Base-by-base conservation (phyloP, 495 filamentous ascomycete species). In the Aspergillus mulundensis region DNA sequence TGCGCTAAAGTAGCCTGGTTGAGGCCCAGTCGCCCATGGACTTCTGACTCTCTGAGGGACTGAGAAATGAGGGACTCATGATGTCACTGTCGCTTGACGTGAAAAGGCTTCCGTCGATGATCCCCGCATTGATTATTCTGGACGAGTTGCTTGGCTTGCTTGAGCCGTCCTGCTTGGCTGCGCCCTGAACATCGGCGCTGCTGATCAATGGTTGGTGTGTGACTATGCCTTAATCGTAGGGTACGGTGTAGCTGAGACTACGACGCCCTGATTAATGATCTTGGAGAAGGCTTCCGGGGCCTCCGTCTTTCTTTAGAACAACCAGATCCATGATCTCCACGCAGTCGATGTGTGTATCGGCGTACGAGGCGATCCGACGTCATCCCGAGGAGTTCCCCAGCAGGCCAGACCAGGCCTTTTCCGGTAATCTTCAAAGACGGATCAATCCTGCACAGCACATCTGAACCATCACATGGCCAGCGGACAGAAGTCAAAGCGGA, bases 391-490 rank as follows among this genome's bases (percentile, higher is more conserved):
- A 24, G 30, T 36, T 36, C 34, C 15, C 25, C 18, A 28, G 14
- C 32, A 16, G 40, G 15, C 45, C 34, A 24, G 32, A 21, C 42
- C 43, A 46, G 38, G 39, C 44, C 34, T 30, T 41, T 49, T 56
- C 34, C 19, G 45, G 30, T 50, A 56, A 56, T 49, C 44, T 56
- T 50, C 40, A 45, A n/a, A 45, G 38, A 41, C 34, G 25, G 38
- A 40, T 36, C 41, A 28, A 32, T 56, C 53, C 44, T 24, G 52
- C 51, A 24, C 50, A 34, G 40, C 50, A 34, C 40, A 32, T 53
- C 51, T 34, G 5, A 50, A 12, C 16, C n/a, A 51, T 51, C 49
- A 51, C 54, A 56, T 56, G 54, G 54, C 38, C 38, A 18, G n/a
- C 38, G 3, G 3, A 18, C 3, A 55, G 46, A 45, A 30, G 19